Evolutionary conservation across 257 asterid species (phyloP), one percentile per base, ranked within the genome.

Genomic region (Phtheirospermum japonicum): DNA sequence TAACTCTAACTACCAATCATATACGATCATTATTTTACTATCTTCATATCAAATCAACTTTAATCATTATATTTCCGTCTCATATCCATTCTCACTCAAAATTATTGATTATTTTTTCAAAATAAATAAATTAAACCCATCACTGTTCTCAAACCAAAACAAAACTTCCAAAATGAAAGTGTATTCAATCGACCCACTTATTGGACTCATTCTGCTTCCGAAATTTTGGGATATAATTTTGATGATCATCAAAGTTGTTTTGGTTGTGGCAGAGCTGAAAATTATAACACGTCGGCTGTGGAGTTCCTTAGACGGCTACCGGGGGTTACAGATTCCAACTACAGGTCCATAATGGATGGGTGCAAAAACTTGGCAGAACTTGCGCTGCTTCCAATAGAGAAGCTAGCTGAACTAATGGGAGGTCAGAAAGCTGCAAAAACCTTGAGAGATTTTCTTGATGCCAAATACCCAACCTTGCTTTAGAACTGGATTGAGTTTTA

Each of bases 221-320:
- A 58, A 63, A 10, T 26, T 17, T 54, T 59, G 39, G 52, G 30
- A 20, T 51, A 30, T 60, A 51, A 23, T 17, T 69, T 59, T 64
- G 33, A 39, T 28, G 16, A 32, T 53, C 20, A 50, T 37, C 33
- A 46, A 63, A 65, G 26, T 45, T 48, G 31, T 71, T 64, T 52
- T 73, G n/a, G 43, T 40, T 66, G n/a, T n/a, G 34, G 36, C 77
- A 90, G 98, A 75, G 91, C 99, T 28, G 97, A 92, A 81, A 92
- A 89, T 75, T 92, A 71, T 76, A 92, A 92, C 73, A 86, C 97
- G 6, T 71, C 96, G 12, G 99, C 99, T 1, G 89, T 92, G 32
- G 99, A 92, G 81, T 89, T 89, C 71, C 81, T 92, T 34, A 82
- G 99, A 71, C 82, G 97, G 57, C 85, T 92, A 18, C 99, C 97